Percentiles rank a stretch among this genome's conserved stretches.
Evolutionary conservation across 768 basidiomycete species (phyloP).

Genomic region (Trametes sanguinea): DNA sequence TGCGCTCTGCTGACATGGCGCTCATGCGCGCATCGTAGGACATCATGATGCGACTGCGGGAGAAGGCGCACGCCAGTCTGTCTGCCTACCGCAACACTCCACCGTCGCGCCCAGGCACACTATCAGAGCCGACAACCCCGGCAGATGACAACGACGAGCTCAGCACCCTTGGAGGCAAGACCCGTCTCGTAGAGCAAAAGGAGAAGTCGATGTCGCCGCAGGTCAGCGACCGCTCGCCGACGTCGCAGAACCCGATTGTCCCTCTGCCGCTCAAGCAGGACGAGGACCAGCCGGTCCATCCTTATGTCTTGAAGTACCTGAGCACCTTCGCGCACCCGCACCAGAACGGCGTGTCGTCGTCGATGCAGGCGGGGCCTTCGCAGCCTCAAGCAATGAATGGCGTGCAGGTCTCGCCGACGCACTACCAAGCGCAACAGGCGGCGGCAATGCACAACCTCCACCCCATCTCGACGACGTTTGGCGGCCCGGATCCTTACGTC

Average conservation of each 20-base stretch:
- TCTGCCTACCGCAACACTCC: slow-evolving; percentile 38
- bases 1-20: neutral
- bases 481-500: neutral
- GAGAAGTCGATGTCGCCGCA: slow-evolving; percentile 35
- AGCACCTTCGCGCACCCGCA: slow-evolving; percentile 52
- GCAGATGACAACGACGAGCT: slow-evolving; percentile 65
- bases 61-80: slow-evolving; percentile 46
- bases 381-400: slow-evolving; percentile 31
- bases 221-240: slow-evolving; percentile 62
- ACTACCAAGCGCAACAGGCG: slow-evolving; percentile 26
- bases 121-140: slow-evolving; percentile 44
- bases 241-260: slow-evolving; percentile 70
- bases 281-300: slow-evolving; percentile 52
- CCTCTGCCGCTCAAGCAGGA: slow-evolving; percentile 63
- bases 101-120: slow-evolving; percentile 35
- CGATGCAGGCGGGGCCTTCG: slow-evolving; percentile 26
- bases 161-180: slow-evolving; percentile 60
- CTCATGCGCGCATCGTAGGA: slow-evolving; percentile 41
- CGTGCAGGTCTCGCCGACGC: slow-evolving; percentile 23
- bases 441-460: slow-evolving; percentile 16
- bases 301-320: slow-evolving; percentile 68
- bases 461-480: slow-evolving; percentile 23
- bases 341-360: slow-evolving; percentile 28
- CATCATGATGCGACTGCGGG: slow-evolving; percentile 57
- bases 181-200: slow-evolving; percentile 57